Evolutionary conservation across 371 early-diverging fungal genomes (phyloP), one percentile per base, ranked within the genome.

Genomic region (Circinella umbellata): DNA sequence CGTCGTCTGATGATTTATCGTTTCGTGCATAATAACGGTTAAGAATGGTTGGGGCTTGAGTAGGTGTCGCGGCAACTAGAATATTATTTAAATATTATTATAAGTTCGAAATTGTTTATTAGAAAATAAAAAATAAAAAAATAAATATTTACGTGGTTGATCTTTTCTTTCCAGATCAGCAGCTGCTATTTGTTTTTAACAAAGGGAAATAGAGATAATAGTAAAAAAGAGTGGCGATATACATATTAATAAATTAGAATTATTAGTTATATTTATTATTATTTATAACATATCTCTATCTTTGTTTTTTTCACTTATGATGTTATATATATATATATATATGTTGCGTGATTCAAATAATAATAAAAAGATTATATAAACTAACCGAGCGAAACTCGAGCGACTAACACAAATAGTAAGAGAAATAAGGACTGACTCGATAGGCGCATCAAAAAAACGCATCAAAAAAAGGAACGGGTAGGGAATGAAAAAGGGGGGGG

Each of bases 361-460:
- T 42, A 6, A 51, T n/a, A 51, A 51, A 13, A n/a, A 14, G 1
- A 17, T 1, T 1, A n/a, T 13, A 51, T 1, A 5, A 57, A 57
- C 53, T 71, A 59, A 53, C 73, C 76, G 67, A 74, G 46, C 51
- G 73, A 61, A 27, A 74, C 14, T 49, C 69, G 69, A 73, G 75
- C 66, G 69, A 75, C 51, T 68, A 75, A 54, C 39, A 71, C 53
- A 66, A 75, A 63, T 54, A 80, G 39, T 47, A 77, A 73, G 55
- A 80, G 67, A 75, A 80, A 76, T 66, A 76, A 73, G 68, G 74
- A 69, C 66, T 74, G 73, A 65, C 53, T 72, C 73, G 75, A 70
- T 74, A 70, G 66, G 61, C 42, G 71, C 71, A 70, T 70, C 71
- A 70, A 70, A 64, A 72, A 72, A 64, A 63, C 57, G 75, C 80